Conservation (phyloP, 139 green algal genomes). For the Nannochloris sp. region DNA sequence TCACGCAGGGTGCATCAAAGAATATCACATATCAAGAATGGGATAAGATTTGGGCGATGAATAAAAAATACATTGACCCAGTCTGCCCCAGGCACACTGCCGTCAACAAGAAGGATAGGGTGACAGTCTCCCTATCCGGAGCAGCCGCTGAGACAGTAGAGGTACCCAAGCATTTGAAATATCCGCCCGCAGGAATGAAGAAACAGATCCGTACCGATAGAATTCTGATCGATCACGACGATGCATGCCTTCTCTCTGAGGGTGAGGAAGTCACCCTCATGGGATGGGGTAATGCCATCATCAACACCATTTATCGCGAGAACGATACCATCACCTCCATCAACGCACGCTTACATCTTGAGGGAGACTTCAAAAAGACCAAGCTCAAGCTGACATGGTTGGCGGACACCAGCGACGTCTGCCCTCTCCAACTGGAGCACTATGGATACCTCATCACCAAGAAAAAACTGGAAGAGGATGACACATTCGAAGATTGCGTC, state of each 20-base stretch:
- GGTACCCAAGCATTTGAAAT: conserved; percentile 87
- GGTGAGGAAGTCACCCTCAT: conserved; percentile 95
- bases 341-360: conserved; percentile 63
- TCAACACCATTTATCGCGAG: conserved; percentile 32
- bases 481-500: conserved; percentile 73
- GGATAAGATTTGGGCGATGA: conserved; percentile 99
- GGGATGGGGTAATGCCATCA: conserved; percentile 94
- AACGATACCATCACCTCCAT: conserved; percentile 12
- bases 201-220: conserved; percentile 27
- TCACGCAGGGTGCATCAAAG: conserved; percentile 85
- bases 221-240: conserved; percentile 78
- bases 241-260: conserved; percentile 66
- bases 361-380: conserved; percentile 89
- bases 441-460: conserved; percentile 96
- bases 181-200: conserved; percentile 71
- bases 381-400: conserved; percentile 98
- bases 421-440: conserved; percentile 48
- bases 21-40: conserved; percentile 89
- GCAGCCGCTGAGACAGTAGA: conserved; percentile 44
- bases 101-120: conserved; percentile 36
- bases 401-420: conserved; percentile 36
- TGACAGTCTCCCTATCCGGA: conserved; percentile 55
- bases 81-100: conserved; percentile 81
- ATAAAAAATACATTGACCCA: conserved; percentile 89
- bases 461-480: conserved; percentile 87